Base-by-base conservation (phyloP, 2,329 filamentous ascomycete genomes). In the Ceratocystis diversiconidia region DNA sequence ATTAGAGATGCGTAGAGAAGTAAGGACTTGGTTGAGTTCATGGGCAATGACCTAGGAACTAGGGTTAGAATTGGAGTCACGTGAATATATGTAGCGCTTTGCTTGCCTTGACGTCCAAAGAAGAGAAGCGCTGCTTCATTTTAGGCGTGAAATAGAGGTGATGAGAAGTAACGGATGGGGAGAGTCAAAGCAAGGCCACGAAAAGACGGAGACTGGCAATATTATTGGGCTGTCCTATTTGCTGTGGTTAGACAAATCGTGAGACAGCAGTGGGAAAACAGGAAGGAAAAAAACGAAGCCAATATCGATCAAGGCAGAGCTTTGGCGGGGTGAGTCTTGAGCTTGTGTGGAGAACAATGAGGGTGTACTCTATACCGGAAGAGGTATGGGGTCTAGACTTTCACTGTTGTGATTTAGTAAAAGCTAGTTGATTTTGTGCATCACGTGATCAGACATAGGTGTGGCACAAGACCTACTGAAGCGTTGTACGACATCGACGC, bases 51-150 rank as follows among this genome's bases (percentile, higher is more conserved):
- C 90, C 90, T 95, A 72, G 10, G 63, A 22, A 41, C 48, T 59
- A 65, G 64, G 15, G 64, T 63, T 69, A 61, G 65, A 60, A n/a
- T 7, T 41, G 15, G 22, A 17, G 52, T 30, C 12, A 30, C 12
- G 52, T 28, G 22, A 10, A 1, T 17, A 22, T 5, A 22, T 15
- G 4, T 15, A 59, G 68, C 44, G 7, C 6, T 19, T 28, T 52
- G 55, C 12, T 65, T 73, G 85, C 85, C 78, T 87, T 88, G 71
- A 90, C 86, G 73, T 90, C 88, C 66, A 90, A 75, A n/a, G 87
- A 90, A 12, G 87, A 90, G 74, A 89, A 90, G 70, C 87, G 79
- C 74, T 90, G 87, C 80, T 90, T 90, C 87, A 90, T 90, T 62
- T 72, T 79, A 71, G 3, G 32, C 25, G 15, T 43, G 28, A 17